phyloP scores from a whole-genome alignment of 805 yeast species.

The Wickerhamiella spandovensis region DNA sequence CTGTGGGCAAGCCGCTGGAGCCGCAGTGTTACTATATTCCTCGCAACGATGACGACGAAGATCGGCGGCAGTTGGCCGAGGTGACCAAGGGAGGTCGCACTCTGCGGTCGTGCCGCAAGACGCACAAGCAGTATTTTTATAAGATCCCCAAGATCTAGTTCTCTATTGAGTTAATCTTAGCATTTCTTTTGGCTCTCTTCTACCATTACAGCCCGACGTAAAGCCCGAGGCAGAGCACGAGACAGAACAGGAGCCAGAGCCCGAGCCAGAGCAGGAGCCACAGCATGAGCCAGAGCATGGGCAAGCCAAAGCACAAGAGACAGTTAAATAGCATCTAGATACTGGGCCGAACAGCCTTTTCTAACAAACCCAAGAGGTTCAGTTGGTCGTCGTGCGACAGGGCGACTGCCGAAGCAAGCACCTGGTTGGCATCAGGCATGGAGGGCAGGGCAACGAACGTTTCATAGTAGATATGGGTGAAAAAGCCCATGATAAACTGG shows the following conservation, averaged over 20 bases:
- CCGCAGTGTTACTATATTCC: conserved; percentile 87
- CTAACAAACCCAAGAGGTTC: neutral
- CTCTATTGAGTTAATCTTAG: neutral
- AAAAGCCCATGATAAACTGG: conserved; percentile 95
- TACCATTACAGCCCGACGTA: too few relatives aligned
- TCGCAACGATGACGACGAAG: conserved; percentile 62
- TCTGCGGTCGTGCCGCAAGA: conserved; percentile 78
- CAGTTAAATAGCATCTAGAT: neutral
- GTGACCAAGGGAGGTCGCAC: conserved; percentile 69
- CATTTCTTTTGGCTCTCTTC: neutral
- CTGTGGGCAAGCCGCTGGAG: conserved; percentile 88
- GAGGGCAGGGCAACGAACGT: conserved; percentile 63
- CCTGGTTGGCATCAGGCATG: conserved; percentile 18
- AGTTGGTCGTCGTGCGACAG: neutral
- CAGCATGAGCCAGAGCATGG: too few relatives aligned
- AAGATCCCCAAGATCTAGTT: conserved; percentile 32
- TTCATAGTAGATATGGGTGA: conserved; percentile 82
- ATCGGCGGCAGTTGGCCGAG: conserved; percentile 56
- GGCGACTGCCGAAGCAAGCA: neutral
- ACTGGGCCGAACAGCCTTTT: conserved; percentile 1
- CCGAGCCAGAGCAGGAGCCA: neutral
- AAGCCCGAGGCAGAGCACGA: neutral
- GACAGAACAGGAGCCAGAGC: neutral
- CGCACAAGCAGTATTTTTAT: conserved; percentile 83
- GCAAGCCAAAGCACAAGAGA: neutral